Percentiles rank a stretch among this genome's conserved stretches.
These are phyloP conservation scores for Elsinoe ampelina DNA, from an alignment of 2,329 filamentous ascomycete genomes.

Conservation along the genomic window DNA sequence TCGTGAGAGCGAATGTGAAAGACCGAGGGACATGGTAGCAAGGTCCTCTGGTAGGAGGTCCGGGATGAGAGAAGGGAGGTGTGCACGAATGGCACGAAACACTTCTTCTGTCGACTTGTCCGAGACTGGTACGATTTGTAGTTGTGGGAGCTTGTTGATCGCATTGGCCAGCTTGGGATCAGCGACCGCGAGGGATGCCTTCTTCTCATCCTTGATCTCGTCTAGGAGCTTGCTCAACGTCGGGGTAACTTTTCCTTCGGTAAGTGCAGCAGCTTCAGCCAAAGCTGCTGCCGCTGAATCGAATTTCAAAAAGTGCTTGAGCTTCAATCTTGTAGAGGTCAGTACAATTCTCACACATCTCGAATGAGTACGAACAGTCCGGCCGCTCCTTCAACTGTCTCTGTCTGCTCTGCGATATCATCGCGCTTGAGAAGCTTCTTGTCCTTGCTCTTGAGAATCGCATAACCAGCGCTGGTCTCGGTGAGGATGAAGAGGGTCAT, in stretches of 20 bases:
- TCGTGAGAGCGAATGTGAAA: conserved; percentile 90
- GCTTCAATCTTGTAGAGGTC: conserved; percentile 50
- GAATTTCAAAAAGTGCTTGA: conserved; percentile 97
- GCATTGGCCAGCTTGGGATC: conserved; percentile 85
- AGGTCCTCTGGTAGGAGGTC: conserved; percentile 77
- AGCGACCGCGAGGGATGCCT: conserved; percentile 85
- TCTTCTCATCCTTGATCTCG: conserved; percentile 93
- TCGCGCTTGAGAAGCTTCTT: conserved; percentile 94
- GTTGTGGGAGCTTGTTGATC: conserved; percentile 82
- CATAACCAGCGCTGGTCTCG: conserved; percentile 94
- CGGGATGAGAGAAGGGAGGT: conserved; percentile 82
- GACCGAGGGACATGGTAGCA: conserved; percentile 88
- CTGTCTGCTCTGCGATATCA: conserved; percentile 64
- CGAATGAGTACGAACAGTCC: conserved; percentile 50
- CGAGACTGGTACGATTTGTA: conserved; percentile 75
- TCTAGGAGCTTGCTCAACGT: conserved; percentile 75
- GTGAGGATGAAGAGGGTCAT: conserved; percentile 68
- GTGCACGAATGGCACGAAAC: conserved; percentile 87
- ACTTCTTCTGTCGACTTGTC: conserved; percentile 77
- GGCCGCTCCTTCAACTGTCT: conserved; percentile 74
- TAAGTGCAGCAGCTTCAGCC: conserved; percentile 78
- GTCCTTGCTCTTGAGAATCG: conserved; percentile 95
- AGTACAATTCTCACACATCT: background rate
- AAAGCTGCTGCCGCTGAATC: conserved; percentile 84
- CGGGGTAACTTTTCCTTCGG: conserved; percentile 80